Percentiles rank a stretch among this genome's conserved stretches.
Conservation (phyloP, 2,329 filamentous ascomycete species). For the Incumbomyces delicatus region DNA sequence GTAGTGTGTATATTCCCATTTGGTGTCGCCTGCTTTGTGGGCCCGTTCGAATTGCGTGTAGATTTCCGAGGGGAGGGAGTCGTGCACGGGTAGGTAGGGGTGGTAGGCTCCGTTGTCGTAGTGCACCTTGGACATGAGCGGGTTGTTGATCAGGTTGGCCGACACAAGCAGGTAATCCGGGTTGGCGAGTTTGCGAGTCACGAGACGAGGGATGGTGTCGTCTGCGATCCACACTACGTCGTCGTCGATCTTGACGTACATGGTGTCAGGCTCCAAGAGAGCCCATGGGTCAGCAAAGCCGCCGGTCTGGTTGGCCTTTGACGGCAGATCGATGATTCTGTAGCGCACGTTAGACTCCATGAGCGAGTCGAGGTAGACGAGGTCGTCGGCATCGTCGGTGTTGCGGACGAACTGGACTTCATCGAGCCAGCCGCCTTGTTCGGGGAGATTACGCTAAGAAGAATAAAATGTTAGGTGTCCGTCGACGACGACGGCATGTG, state of each 20-base stretch:
- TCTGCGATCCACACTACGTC: slow-evolving; percentile 37
- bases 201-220: slow-evolving; percentile 42
- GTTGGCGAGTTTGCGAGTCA: slow-evolving; percentile 43
- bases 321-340: slow-evolving; percentile 26
- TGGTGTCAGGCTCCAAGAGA: slow-evolving; percentile 24
- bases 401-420: slow-evolving; percentile 38
- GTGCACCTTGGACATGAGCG: slow-evolving; percentile 45
- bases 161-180: slow-evolving; percentile 44
- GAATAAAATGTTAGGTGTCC: too few relatives aligned
- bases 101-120: slow-evolving; percentile 44
- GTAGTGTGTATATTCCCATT: slow-evolving; percentile 28
- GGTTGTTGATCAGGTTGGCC: slow-evolving; percentile 49
- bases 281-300: slow-evolving; percentile 19
- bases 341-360: slow-evolving; percentile 30
- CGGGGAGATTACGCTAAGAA: slow-evolving; percentile 33
- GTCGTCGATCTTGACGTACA: slow-evolving; percentile 39
- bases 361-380: slow-evolving; percentile 33
- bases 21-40: slow-evolving; percentile 12
- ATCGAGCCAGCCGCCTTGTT: slow-evolving; percentile 38
- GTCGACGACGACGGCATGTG: too few relatives aligned
- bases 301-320: slow-evolving; percentile 25
- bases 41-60: neutral
- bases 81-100: slow-evolving; percentile 44
- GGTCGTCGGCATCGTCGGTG: slow-evolving; percentile 31
- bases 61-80: slow-evolving; percentile 12